phyloP scores from a whole-genome alignment of 306 rosid genomes.

The Sophora flavescens region DNA sequence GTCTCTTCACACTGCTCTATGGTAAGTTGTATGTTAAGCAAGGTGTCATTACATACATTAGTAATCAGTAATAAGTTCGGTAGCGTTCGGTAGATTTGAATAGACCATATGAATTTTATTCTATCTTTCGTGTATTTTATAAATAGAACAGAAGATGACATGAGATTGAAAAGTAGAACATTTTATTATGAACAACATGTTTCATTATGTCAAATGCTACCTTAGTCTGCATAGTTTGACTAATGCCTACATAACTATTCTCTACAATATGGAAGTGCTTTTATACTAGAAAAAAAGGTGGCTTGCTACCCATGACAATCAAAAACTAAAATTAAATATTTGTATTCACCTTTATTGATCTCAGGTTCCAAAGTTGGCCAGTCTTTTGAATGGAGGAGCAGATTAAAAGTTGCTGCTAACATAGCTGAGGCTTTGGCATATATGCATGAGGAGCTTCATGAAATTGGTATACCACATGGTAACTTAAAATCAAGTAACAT shows the following conservation, averaged over 20 bases:
- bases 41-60: background rate
- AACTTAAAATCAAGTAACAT: constrained; percentile 80
- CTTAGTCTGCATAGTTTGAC: constrained; percentile 3
- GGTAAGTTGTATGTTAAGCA: constrained; percentile 53
- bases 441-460: constrained; percentile 68
- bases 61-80: background rate
- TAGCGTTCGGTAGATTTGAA: background rate
- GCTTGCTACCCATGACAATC: background rate
- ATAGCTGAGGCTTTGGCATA: constrained; percentile 66
- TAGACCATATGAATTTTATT: too few relatives aligned
- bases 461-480: constrained; percentile 67
- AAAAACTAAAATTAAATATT: constrained; percentile 3
- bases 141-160: background rate
- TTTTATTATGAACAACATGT: too few relatives aligned
- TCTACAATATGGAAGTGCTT: background rate
- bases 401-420: constrained; percentile 61
- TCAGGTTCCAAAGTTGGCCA: constrained; percentile 62
- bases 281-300: constrained; percentile 12
- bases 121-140: too few relatives aligned
- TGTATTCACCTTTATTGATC: background rate
- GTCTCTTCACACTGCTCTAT: constrained; percentile 73
- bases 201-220: too few relatives aligned
- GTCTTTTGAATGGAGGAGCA: constrained; percentile 69
- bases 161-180: background rate
- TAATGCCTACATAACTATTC: background rate